These are phyloP conservation scores for Pseudogymnoascus sp. DNA, from an alignment of 2,329 filamentous ascomycete species.

Conservation along the genomic window DNA sequence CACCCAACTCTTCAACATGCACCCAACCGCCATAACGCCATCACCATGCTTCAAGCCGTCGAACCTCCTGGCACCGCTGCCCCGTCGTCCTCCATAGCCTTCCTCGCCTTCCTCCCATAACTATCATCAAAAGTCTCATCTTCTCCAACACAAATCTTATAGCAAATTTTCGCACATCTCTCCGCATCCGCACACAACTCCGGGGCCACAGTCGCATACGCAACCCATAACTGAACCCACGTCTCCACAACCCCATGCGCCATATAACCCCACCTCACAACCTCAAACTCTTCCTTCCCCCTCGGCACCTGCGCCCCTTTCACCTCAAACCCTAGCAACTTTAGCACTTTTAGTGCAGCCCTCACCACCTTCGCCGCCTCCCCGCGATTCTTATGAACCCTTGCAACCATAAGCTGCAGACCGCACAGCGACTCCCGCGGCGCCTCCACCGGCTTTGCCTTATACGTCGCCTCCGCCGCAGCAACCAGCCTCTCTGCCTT, in stretches of 20 bases:
- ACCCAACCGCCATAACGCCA: not conserved
- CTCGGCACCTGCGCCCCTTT: not conserved
- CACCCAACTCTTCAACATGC: not conserved
- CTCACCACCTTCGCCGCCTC: not conserved
- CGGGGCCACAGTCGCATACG: constrained; percentile 21
- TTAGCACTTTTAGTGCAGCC: not conserved
- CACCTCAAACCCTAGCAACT: not conserved
- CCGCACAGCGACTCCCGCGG: not conserved
- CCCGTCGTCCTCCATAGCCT: not conserved
- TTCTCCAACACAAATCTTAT: constrained; percentile 30
- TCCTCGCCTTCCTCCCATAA: constrained; percentile 16
- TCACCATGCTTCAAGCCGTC: not conserved
- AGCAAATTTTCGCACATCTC: constrained; percentile 27
- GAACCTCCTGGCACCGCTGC: not conserved
- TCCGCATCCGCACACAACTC: constrained; percentile 20
- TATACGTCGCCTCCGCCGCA: not conserved
- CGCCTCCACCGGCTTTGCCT: not conserved
- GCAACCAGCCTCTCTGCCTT: not conserved
- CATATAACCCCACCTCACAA: constrained; percentile 26
- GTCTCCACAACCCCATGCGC: constrained; percentile 21
- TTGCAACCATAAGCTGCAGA: not conserved
- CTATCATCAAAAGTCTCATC: constrained; percentile 26
- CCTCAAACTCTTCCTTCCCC: not conserved
- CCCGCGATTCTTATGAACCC: not conserved
- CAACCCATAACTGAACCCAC: constrained; percentile 25